Percentiles rank a stretch among this genome's conserved stretches.
Evolutionary conservation across 2,329 filamentous ascomycete species (phyloP).

Genomic region (Neonectria sp.): DNA sequence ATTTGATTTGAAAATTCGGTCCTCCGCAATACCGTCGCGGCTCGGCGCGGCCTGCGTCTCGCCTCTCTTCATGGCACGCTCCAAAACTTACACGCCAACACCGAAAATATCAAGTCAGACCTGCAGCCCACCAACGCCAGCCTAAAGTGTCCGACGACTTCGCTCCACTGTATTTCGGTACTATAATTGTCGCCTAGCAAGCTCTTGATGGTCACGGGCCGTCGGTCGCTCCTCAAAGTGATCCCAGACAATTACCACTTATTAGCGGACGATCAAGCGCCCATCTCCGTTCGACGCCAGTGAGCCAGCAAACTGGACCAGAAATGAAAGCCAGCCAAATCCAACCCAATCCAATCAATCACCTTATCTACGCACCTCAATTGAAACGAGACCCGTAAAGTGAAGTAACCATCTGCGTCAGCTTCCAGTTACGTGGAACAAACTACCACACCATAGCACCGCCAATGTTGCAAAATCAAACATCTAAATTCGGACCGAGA

Average conservation of each 20-base stretch:
- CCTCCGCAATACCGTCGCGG: neutral
- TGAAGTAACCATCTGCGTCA: neutral
- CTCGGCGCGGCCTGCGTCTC: constrained; percentile 24
- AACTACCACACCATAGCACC: neutral
- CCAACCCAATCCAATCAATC: neutral
- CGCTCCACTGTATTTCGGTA: neutral
- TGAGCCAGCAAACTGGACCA: neutral
- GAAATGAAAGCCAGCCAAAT: neutral
- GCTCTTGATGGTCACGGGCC: constrained; percentile 10
- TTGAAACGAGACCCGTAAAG: neutral
- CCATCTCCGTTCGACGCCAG: neutral
- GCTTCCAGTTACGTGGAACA: too few species aligned
- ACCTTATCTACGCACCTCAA: neutral
- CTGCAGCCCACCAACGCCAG: neutral
- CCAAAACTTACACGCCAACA: constrained; percentile 2
- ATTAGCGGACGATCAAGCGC: neutral
- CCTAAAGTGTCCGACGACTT: neutral
- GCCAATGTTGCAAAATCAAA: neutral
- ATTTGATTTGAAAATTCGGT: neutral
- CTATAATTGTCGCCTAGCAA: neutral
- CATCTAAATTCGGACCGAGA: neutral
- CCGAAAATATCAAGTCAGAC: neutral
- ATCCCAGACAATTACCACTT: constrained; percentile 8
- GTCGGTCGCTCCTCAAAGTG: constrained; percentile 19
- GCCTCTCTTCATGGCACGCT: neutral